A percentile compares a stretch with the other conserved stretches of the same genome.
phyloP scores from a whole-genome alignment of 768 basidiomycete species.

The Leccinellum albellum region DNA sequence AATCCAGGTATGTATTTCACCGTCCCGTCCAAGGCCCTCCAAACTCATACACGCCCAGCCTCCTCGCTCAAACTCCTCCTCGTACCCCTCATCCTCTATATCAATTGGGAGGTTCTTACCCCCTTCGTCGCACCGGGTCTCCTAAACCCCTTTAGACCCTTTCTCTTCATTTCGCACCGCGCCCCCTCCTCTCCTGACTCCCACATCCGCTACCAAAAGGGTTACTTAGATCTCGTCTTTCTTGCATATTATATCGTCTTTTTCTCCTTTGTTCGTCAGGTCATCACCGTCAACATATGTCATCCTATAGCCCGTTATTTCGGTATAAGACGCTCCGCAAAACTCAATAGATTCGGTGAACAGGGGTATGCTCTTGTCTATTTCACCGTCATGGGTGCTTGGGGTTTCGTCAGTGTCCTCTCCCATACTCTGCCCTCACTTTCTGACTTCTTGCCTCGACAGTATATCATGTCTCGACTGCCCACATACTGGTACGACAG shows the following conservation, averaged over 20 bases:
- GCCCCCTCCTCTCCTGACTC: constrained; percentile 48
- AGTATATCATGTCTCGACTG: constrained; percentile 80
- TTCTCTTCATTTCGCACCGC: constrained; percentile 72
- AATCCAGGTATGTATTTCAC: constrained; percentile 59
- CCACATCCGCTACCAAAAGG: constrained; percentile 67
- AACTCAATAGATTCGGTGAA: constrained; percentile 85
- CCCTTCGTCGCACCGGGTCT: constrained; percentile 45
- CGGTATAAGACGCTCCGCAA: constrained; percentile 62
- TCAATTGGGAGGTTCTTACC: constrained; percentile 58
- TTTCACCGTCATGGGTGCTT: constrained; percentile 62
- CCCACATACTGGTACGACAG: constrained; percentile 88
- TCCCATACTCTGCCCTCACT: neutral
- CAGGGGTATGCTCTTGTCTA: constrained; percentile 87
- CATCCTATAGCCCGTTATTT: constrained; percentile 65
- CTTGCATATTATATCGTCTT: constrained; percentile 80
- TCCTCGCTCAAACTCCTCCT: constrained; percentile 66
- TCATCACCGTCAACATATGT: constrained; percentile 60
- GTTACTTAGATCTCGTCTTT: constrained; percentile 73
- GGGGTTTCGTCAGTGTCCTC: constrained; percentile 65
- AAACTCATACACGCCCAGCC: constrained; percentile 32
- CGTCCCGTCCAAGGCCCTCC: neutral
- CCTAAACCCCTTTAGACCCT: constrained; percentile 67
- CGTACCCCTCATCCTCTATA: constrained; percentile 55
- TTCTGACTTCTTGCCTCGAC: neutral
- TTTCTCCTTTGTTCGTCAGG: constrained; percentile 85